Evolutionary conservation across 768 basidiomycete genomes (phyloP), one percentile per base, ranked within the genome.

Genomic region (Mycena epipterygia): DNA sequence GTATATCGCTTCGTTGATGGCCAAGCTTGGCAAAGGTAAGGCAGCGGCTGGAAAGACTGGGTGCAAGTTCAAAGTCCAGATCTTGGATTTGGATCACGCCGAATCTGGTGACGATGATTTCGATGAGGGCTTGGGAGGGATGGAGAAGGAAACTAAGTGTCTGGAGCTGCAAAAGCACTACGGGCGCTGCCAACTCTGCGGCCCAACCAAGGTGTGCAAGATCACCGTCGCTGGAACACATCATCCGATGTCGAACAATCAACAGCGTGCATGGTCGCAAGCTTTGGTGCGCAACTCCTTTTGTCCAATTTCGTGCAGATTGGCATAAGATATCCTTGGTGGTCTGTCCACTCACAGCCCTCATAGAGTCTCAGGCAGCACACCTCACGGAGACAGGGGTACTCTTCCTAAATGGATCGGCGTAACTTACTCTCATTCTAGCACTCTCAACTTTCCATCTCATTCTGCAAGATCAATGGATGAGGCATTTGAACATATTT

Each of bases 1-100:
- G 49, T 51, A 51, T 30, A 23, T 51, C 3, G 12, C 19, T 21
- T 55, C 53, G 21, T 12, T 55, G 32, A 9, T 9, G 11, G 53
- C 53, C 12, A 33, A 55, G 35, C 33, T 48, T 32, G 29, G n/a
- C 19, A 37, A 49, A 14, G 14, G 9, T 5, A 51, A 37, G 21
- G 25, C 48, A n/a, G 14, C 60, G 33, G 30, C 14, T 7, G 48
- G 16, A 14, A 44, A 51, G 19, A 25, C 9, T 14, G 17, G 48
- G 3, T 11, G 37, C 33, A 58, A 66, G 32, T n/a, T n/a, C n/a
- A 64, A 57, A 35, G 12, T 25, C 4, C 56, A 11, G 11, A 51
- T 70, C 13, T 19, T 64, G 3, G 64, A 70, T 56, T 56, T 70
- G 37, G 69, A 70, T 1, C 52, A 64, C 19, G 69, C 62, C 17